Conservation (phyloP, 345 rosid genomes). For the Gossypium bickii region DNA sequence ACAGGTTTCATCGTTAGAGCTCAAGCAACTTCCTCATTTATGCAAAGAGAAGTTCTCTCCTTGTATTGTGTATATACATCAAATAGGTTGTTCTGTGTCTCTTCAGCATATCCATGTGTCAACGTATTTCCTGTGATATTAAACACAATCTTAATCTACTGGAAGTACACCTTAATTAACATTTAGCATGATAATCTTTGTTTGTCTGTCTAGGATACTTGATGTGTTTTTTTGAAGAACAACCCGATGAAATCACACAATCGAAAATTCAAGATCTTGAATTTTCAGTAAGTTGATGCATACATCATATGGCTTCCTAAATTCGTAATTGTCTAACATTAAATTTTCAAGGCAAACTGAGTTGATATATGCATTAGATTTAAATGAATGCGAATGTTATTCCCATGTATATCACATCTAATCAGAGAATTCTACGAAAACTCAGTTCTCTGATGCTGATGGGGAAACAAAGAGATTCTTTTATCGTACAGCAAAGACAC, state of each 20-base stretch:
- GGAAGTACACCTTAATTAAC: neutral
- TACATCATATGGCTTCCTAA: constrained; percentile 9
- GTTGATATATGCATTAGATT: constrained; percentile 19
- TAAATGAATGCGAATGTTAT: neutral
- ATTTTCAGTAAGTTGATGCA: constrained; percentile 54
- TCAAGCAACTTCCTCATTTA: constrained; percentile 58
- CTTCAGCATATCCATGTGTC: neutral
- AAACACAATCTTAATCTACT: neutral
- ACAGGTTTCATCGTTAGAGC: constrained; percentile 77
- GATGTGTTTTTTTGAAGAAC: constrained; percentile 77
- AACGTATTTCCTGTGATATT: neutral
- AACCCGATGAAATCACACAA: constrained; percentile 53
- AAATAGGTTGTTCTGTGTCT: constrained; percentile 62
- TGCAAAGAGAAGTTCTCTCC: constrained; percentile 50
- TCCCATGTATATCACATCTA: neutral
- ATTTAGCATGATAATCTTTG: neutral
- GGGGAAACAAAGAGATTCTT: constrained; percentile 69
- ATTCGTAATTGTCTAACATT: neutral
- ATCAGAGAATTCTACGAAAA: constrained; percentile 14
- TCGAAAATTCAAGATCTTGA: constrained; percentile 56
- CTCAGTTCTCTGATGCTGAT: constrained; percentile 71
- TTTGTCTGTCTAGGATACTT: constrained; percentile 58
- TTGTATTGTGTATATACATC: constrained; percentile 71
- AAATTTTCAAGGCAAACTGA: constrained; percentile 16
- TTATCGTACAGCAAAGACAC: constrained; percentile 83